Evolutionary conservation across 139 green algal genomes (phyloP).

Genomic region (Coccomyxa sp.): DNA sequence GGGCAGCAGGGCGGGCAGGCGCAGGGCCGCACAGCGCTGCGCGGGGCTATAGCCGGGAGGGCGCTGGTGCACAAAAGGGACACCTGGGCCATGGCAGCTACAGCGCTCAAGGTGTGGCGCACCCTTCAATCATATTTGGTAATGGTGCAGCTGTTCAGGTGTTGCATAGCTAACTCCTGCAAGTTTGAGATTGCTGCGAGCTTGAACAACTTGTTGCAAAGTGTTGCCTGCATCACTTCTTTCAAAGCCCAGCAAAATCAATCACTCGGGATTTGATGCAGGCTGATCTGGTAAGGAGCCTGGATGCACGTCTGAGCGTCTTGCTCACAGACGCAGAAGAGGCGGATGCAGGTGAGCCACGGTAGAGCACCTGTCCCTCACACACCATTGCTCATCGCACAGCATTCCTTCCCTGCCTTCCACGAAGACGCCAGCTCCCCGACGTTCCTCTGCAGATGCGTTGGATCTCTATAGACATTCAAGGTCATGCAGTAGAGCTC

Average conservation of each 20-base stretch:
- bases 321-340: background rate
- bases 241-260: too few relatives aligned
- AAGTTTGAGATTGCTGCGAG: background rate
- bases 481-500: too few relatives aligned
- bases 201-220: too few relatives aligned
- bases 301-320: background rate
- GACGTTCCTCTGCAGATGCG: background rate
- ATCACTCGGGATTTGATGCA: background rate
- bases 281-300: background rate
- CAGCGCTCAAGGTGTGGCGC: background rate
- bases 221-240: too few relatives aligned
- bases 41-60: background rate
- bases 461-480: too few relatives aligned
- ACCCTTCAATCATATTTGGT: too few relatives aligned
- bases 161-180: background rate
- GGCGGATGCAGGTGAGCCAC: background rate
- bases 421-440: background rate
- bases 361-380: background rate
- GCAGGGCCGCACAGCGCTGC: background rate
- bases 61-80: background rate
- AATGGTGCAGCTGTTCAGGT: too few relatives aligned
- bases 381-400: too few relatives aligned
- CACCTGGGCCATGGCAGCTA: background rate
- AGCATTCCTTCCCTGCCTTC: too few relatives aligned
- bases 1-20: background rate